Conservation (phyloP, 441 rosid genomes). For the Eruca vesicaria region DNA sequence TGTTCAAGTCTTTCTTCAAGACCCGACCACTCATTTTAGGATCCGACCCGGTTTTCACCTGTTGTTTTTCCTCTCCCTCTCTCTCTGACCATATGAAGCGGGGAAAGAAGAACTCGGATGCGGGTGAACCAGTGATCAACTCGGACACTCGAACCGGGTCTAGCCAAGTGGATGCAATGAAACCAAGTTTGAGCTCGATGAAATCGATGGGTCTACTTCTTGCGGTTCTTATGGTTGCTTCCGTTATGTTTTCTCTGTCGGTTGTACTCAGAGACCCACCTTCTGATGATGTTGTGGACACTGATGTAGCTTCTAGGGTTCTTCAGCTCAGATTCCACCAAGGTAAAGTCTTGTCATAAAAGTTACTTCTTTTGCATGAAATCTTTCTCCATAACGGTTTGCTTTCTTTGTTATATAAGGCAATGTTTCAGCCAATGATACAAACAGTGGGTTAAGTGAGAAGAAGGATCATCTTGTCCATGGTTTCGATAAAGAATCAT, state of each 20-base stretch:
- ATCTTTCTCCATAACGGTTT: too few species aligned
- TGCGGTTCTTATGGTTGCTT: conserved; percentile 31
- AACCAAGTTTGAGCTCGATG: conserved; percentile 27
- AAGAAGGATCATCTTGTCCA: conserved; percentile 10
- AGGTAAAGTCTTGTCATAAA: conserved; percentile 17
- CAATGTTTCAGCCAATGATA: not conserved
- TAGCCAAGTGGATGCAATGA: not conserved
- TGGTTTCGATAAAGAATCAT: conserved; percentile 46
- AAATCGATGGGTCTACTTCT: conserved; percentile 39
- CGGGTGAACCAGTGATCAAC: conserved; percentile 13
- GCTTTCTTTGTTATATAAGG: too few species aligned
- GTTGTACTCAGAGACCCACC: conserved; percentile 48
- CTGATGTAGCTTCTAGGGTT: not conserved
- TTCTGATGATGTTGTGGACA: conserved; percentile 21
- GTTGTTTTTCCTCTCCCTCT: not conserved
- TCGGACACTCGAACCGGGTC: conserved; percentile 1
- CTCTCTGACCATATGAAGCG: conserved; percentile 18
- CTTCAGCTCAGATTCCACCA: not conserved
- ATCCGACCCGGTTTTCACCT: conserved; percentile 13
- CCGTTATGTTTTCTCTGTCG: conserved; percentile 43
- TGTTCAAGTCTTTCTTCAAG: not conserved
- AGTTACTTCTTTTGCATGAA: not conserved
- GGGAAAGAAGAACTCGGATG: conserved; percentile 23
- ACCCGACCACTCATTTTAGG: not conserved
- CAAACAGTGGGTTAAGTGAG: conserved; percentile 5